Conservation (phyloP, 768 basidiomycete genomes). For the Suillus hirtellus region DNA sequence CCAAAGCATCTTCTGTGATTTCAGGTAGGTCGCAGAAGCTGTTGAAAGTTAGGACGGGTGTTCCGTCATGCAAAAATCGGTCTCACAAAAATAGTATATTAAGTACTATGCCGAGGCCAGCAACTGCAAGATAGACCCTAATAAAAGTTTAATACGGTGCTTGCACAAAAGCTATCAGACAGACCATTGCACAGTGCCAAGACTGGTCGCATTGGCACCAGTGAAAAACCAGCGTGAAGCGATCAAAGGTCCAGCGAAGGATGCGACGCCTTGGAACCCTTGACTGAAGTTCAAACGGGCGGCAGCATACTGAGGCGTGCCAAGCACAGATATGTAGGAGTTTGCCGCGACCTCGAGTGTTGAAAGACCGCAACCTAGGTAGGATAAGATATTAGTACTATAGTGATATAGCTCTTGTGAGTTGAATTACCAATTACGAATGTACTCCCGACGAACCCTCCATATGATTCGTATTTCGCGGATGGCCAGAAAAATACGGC, state of each 20-base stretch:
- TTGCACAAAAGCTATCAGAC: background rate
- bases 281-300: constrained; percentile 79
- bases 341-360: constrained; percentile 75
- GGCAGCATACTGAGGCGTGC: constrained; percentile 67
- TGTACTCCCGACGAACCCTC: constrained; percentile 74
- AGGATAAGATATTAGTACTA: background rate
- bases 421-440: constrained; percentile 57
- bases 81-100: constrained; percentile 66
- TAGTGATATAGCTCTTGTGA: background rate
- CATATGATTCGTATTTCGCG: constrained; percentile 64
- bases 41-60: constrained; percentile 9
- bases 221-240: constrained; percentile 75
- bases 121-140: constrained; percentile 67
- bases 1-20: constrained; percentile 66
- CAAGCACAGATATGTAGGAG: constrained; percentile 75
- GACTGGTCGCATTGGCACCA: constrained; percentile 56
- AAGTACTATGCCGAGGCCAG: constrained; percentile 59
- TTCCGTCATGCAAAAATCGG: background rate
- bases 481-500: constrained; percentile 83
- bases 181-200: constrained; percentile 71
- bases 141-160: constrained; percentile 7
- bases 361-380: constrained; percentile 57
- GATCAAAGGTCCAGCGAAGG: constrained; percentile 73
- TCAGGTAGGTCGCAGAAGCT: constrained; percentile 70
- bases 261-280: constrained; percentile 76